A percentile compares a stretch with the other conserved stretches of the same genome.
Conservation (phyloP, 768 basidiomycete genomes). For the Lactarius evosmus region DNA sequence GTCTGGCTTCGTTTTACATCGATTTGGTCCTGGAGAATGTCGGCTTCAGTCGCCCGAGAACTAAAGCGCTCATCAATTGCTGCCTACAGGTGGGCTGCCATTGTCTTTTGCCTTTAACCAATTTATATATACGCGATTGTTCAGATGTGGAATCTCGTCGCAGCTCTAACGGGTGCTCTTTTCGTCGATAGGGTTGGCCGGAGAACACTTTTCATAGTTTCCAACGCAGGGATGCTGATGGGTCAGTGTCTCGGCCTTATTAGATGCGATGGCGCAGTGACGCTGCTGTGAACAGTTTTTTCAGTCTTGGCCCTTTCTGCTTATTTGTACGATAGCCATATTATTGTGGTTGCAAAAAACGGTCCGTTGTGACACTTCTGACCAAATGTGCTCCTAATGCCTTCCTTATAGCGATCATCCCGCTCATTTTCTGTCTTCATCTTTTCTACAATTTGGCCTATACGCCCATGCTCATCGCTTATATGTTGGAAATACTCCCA, state of each 20-base stretch:
- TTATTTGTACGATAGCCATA: constrained; percentile 38
- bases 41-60: constrained; percentile 51
- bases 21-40: constrained; percentile 63
- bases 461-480: constrained; percentile 63
- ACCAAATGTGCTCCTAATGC: neutral
- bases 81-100: constrained; percentile 46
- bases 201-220: constrained; percentile 62
- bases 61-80: constrained; percentile 61
- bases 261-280: neutral
- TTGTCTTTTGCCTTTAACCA: neutral
- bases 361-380: constrained; percentile 25
- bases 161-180: constrained; percentile 58
- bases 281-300: constrained; percentile 41
- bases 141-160: constrained; percentile 59
- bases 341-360: constrained; percentile 36
- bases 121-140: neutral
- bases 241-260: constrained; percentile 36
- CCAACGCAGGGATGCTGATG: constrained; percentile 57
- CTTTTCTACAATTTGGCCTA: constrained; percentile 67
- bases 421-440: constrained; percentile 60
- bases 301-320: constrained; percentile 52
- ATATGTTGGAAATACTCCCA: constrained; percentile 75
- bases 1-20: constrained; percentile 72
- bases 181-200: constrained; percentile 67
- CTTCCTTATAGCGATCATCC: constrained; percentile 48